phyloP scores from a whole-genome alignment of 805 yeast genomes.

The Metschnikowia chrysomelidarum region DNA sequence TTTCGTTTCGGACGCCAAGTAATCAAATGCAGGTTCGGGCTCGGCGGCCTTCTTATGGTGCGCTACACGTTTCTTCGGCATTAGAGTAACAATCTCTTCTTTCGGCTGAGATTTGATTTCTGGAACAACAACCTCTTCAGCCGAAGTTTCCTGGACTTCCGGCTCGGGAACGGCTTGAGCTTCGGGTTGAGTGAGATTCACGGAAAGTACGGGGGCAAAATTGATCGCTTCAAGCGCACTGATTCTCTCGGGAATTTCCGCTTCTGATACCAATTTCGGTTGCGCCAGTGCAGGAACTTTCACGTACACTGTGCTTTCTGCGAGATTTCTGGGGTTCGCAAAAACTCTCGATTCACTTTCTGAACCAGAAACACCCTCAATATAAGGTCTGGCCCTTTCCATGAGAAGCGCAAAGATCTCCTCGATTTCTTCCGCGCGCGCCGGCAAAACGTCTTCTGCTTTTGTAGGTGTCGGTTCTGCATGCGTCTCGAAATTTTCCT shows the following conservation, averaged over 20 bases:
- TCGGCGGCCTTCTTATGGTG: slow-evolving; percentile 1
- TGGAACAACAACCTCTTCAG: background rate
- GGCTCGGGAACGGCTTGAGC: background rate
- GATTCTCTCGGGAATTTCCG: too few relatives aligned
- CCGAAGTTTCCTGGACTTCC: background rate
- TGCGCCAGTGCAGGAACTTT: too few relatives aligned
- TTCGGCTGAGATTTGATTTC: too few relatives aligned
- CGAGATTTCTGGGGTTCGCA: too few relatives aligned
- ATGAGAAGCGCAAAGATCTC: slow-evolving; percentile 2
- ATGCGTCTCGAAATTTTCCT: slow-evolving; percentile 29
- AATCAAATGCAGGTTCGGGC: slow-evolving; percentile 11
- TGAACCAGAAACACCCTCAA: too few relatives aligned
- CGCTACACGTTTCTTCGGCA: slow-evolving; percentile 2
- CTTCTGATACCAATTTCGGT: too few relatives aligned
- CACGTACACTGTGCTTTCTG: too few relatives aligned
- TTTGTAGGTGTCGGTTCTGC: background rate
- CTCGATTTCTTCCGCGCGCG: slow-evolving; percentile 1
- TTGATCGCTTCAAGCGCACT: too few relatives aligned
- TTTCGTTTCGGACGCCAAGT: slow-evolving; percentile 9
- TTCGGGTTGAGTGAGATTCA: too few relatives aligned
- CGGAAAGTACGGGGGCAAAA: too few relatives aligned
- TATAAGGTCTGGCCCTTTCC: background rate
- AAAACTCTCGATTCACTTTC: too few relatives aligned
- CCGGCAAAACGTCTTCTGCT: background rate
- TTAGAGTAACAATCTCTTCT: slow-evolving; percentile 7